Conservation (phyloP, 805 yeast genomes). For the Priceomyces medius region DNA sequence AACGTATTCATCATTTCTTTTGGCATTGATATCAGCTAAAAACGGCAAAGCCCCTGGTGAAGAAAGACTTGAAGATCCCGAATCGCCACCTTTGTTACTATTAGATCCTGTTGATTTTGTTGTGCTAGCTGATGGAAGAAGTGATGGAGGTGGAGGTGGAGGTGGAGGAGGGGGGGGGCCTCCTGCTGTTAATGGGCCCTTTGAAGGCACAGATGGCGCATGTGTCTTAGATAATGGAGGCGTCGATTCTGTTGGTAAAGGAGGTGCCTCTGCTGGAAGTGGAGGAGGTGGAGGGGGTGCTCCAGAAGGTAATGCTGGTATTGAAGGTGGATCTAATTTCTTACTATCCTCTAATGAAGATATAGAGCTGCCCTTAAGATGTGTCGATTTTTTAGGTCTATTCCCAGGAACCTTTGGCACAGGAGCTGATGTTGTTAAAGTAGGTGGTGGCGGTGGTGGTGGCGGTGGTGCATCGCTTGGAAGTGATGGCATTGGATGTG, state of each 20-base stretch:
- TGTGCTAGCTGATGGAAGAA: constrained; percentile 13
- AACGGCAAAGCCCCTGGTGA: constrained; percentile 44
- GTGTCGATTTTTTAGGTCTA: constrained; percentile 40
- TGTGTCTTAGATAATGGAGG: constrained; percentile 15
- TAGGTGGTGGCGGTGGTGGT: constrained; percentile 25
- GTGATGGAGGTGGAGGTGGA: constrained; percentile 16
- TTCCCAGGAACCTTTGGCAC: constrained; percentile 34
- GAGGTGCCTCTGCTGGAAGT: constrained; percentile 12
- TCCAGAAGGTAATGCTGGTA: constrained; percentile 18
- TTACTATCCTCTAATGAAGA: constrained; percentile 12
- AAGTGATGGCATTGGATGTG: neutral
- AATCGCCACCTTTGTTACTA: neutral
- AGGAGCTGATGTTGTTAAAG: constrained; percentile 18
- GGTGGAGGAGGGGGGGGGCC: constrained; percentile 20
- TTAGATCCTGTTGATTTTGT: constrained; percentile 13
- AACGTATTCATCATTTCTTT: constrained; percentile 51
- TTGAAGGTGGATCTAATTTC: constrained; percentile 7
- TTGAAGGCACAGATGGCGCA: constrained; percentile 14
- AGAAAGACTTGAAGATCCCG: constrained; percentile 23
- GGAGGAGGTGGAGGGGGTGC: constrained; percentile 18
- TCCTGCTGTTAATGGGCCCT: constrained; percentile 12
- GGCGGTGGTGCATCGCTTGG: constrained; percentile 16
- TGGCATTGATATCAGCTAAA: constrained; percentile 56
- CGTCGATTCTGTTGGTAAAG: constrained; percentile 18
- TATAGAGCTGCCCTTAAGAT: constrained; percentile 24